Percentiles rank a stretch among this genome's conserved stretches.
phyloP scores from a whole-genome alignment of 305 asterid species.

The Nicotiana rustica region DNA sequence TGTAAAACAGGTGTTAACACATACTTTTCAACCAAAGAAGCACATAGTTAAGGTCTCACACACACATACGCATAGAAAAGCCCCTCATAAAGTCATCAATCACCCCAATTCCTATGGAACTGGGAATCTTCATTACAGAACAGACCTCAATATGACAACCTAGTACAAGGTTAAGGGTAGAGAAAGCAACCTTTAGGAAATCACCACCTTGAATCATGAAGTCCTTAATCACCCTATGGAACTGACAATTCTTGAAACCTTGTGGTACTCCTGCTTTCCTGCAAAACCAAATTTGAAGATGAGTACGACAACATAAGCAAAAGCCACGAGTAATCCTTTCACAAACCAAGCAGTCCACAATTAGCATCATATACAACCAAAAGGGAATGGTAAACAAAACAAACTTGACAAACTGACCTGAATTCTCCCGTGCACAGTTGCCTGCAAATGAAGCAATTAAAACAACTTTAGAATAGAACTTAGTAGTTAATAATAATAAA shows the following conservation, averaged over 20 bases:
- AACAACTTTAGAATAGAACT: constrained; percentile 24
- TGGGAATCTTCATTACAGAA: background rate
- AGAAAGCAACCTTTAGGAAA: constrained; percentile 74
- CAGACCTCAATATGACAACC: background rate
- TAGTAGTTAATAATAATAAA: background rate
- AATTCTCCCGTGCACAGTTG: constrained; percentile 95
- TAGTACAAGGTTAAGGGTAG: constrained; percentile 7
- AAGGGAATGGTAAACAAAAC: background rate
- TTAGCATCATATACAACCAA: background rate
- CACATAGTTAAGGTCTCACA: constrained; percentile 26
- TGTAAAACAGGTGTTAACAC: background rate
- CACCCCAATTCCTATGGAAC: constrained; percentile 17
- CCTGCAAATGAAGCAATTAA: constrained; percentile 52
- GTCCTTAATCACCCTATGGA: constrained; percentile 96
- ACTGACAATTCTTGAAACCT: constrained; percentile 90
- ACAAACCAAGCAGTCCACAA: background rate
- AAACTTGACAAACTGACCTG: constrained; percentile 57
- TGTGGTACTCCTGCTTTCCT: constrained; percentile 95
- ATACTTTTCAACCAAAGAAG: background rate
- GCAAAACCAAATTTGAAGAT: constrained; percentile 41
- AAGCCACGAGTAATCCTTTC: background rate
- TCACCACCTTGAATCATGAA: constrained; percentile 99
- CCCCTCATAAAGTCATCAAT: background rate
- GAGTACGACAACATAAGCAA: constrained; percentile 35
- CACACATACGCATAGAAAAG: background rate